These are phyloP conservation scores for Coemansia pectinata DNA, from an alignment of 192 early-diverging fungal genomes.

Conservation along the genomic window DNA sequence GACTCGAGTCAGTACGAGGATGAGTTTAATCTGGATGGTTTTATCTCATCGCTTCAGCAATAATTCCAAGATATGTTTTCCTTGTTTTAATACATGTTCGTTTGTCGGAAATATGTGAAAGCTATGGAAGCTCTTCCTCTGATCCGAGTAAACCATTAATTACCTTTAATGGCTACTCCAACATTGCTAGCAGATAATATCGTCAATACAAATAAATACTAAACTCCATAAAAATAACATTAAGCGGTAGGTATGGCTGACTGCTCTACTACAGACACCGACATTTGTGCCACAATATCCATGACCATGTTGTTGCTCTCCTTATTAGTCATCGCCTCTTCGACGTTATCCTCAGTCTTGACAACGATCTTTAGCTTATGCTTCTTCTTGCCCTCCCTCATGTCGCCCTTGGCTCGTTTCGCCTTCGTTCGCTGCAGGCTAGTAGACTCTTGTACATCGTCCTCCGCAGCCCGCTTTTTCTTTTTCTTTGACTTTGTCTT, in stretches of 20 bases:
- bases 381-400: too few relatives aligned
- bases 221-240: too few relatives aligned
- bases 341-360: neutral
- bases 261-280: neutral
- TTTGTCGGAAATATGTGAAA: too few relatives aligned
- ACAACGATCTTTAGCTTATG: neutral
- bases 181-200: too few relatives aligned
- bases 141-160: too few relatives aligned
- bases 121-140: too few relatives aligned
- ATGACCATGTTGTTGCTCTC: neutral
- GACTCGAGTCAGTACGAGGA: constrained; percentile 88
- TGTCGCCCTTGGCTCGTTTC: too few relatives aligned
- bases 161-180: too few relatives aligned
- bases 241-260: too few relatives aligned
- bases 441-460: neutral
- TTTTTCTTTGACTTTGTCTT: neutral
- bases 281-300: too few relatives aligned
- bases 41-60: constrained; percentile 61
- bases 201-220: too few relatives aligned
- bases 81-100: too few relatives aligned
- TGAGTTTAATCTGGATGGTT: constrained; percentile 80
- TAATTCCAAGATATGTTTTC: neutral
- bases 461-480: neutral
- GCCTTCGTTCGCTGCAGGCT: neutral
- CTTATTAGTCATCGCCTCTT: neutral